phyloP scores from a whole-genome alignment of 345 rosid genomes.

The Corymbia maculata region DNA sequence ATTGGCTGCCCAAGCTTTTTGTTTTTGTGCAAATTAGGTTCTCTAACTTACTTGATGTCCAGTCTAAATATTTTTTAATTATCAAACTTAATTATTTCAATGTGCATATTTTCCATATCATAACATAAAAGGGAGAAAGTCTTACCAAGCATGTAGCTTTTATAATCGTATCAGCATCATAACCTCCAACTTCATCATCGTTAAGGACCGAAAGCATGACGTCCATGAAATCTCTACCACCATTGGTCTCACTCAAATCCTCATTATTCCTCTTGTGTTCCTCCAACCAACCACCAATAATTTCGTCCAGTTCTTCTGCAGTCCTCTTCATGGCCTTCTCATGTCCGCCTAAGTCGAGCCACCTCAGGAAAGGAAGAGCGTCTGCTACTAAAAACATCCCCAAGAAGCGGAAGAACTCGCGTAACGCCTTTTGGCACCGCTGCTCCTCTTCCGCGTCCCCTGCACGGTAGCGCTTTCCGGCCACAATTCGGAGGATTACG shows the following conservation, averaged over 20 bases:
- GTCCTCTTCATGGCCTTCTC: constrained; percentile 12
- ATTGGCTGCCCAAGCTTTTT: not conserved
- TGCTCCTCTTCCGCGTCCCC: constrained; percentile 4
- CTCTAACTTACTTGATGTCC: not conserved
- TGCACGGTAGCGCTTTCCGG: constrained; percentile 16
- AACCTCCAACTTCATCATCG: not conserved
- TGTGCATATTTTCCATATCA: not conserved
- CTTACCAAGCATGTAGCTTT: not conserved
- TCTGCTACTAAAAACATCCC: constrained; percentile 11
- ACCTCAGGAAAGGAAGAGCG: constrained; percentile 12
- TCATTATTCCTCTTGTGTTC: constrained; percentile 2
- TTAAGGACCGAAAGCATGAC: constrained; percentile 1
- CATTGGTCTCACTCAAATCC: not conserved
- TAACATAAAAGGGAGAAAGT: not conserved
- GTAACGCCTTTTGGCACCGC: not conserved
- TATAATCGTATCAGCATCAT: not conserved
- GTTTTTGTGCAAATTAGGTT: not conserved
- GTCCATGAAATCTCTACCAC: constrained; percentile 10
- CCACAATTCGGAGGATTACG: constrained; percentile 15
- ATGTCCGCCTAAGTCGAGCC: constrained; percentile 16
- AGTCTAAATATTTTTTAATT: not conserved
- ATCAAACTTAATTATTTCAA: not conserved
- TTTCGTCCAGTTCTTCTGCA: constrained; percentile 1
- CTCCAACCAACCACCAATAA: constrained; percentile 7
- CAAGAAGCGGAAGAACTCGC: not conserved